Base-by-base conservation (phyloP, 768 basidiomycete species). In the Termitomyces heimii region DNA sequence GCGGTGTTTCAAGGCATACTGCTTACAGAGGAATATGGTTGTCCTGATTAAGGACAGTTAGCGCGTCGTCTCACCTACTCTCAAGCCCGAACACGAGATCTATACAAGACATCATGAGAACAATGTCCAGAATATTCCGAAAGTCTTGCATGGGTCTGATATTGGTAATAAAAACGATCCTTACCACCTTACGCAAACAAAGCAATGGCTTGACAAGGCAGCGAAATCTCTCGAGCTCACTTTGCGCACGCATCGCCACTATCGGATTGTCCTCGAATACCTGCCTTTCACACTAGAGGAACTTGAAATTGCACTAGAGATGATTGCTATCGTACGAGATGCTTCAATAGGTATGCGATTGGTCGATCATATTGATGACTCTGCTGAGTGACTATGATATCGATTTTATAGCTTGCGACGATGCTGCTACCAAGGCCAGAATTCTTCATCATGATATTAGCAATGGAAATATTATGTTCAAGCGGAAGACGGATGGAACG, bases 61-160 rank as follows among this genome's bases (percentile, higher is more conserved):
- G 55, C 55, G 37, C 34, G 18, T 55, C 10, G 6, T 55, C 37
- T 46, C 54, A n/a, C 31, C 55, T 26, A 49, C 5, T 35, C 44
- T 44, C 8, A 46, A 46, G 16, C 37, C 43, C 3, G 55, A 56
- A 28, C 55, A 56, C 29, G 47, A 49, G 20, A 56, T 56, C 37
- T 56, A 56, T 16, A 1, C 8, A 28, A 49, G 24, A 20, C 55
- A 49, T 10, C 14, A 37, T 4, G 16, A 39, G 3, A 0, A 10
- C 8, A 8, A 32, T 0, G 47, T 56, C 29, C 18, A 7, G 24
- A 39, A 50, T 42, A 55, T 55, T 32, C 54, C 46, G 10, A 9
- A 42, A 49, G 47, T 42, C 13, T 42, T 49, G 2, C 12, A 32
- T 31, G 54, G 54, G 10, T 12, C 46, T 14, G 54, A 55, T 13